Evolutionary conservation across 345 rosid genomes (phyloP).

Genomic region (Brassica rapa): DNA sequence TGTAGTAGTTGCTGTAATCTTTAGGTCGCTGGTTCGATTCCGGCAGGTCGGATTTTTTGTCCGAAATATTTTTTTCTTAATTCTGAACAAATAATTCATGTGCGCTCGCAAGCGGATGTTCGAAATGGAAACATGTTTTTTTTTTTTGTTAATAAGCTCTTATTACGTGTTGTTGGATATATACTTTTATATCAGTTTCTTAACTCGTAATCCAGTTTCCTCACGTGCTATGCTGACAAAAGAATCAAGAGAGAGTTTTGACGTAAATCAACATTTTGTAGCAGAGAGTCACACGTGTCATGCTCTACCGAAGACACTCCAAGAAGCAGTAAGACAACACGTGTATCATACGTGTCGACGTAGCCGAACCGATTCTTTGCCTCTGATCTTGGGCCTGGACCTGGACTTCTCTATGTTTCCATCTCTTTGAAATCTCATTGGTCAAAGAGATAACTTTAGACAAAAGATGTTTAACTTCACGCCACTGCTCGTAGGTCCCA

Average conservation of each 20-base stretch:
- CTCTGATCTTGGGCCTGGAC: constrained; percentile 41
- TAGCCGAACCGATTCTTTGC: constrained; percentile 22
- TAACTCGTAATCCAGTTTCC: background rate
- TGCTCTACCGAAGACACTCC: constrained; percentile 8
- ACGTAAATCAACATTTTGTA: background rate
- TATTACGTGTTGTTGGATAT: background rate
- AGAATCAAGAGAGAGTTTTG: background rate
- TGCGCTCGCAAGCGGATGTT: background rate
- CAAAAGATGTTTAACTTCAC: constrained; percentile 37
- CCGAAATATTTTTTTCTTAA: background rate
- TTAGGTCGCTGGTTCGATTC: constrained; percentile 68
- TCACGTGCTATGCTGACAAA: constrained; percentile 12
- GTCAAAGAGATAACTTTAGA: constrained; percentile 20
- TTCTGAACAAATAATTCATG: background rate
- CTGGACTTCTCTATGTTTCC: constrained; percentile 8
- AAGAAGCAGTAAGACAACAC: constrained; percentile 16
- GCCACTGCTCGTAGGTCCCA: constrained; percentile 17
- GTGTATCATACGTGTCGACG: constrained; percentile 36
- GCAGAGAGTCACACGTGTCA: constrained; percentile 26
- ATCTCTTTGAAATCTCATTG: constrained; percentile 23
- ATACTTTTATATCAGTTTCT: background rate
- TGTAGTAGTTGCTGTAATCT: constrained; percentile 57
- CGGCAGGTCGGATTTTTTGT: constrained; percentile 32
- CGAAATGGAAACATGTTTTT: background rate
- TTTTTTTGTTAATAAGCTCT: background rate